phyloP scores from a whole-genome alignment of 805 yeast genomes.

The Candida maris region DNA sequence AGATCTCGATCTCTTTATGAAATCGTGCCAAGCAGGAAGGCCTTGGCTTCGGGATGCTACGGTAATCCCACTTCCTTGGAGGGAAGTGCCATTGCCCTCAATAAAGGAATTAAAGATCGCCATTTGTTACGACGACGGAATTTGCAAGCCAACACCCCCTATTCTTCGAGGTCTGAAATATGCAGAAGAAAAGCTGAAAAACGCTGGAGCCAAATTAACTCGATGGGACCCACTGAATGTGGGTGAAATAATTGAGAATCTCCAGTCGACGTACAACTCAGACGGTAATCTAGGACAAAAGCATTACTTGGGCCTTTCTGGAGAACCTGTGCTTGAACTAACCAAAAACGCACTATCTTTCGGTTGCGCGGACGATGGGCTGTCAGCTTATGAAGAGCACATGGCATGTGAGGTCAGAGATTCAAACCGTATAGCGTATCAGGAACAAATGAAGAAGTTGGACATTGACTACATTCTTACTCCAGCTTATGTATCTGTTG shows the following conservation, averaged over 20 bases:
- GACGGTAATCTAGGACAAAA: constrained; percentile 59
- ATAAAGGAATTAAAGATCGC: constrained; percentile 42
- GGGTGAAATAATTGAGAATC: constrained; percentile 52
- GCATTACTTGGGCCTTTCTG: constrained; percentile 47
- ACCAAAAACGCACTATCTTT: constrained; percentile 49
- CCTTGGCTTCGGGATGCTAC: constrained; percentile 57
- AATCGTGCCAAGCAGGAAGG: constrained; percentile 41
- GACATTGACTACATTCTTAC: constrained; percentile 57
- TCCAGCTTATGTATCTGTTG: constrained; percentile 63
- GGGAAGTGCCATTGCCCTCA: constrained; percentile 31
- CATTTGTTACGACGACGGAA: constrained; percentile 44
- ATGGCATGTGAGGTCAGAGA: constrained; percentile 48
- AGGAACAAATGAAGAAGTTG: constrained; percentile 43
- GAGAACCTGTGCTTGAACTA: constrained; percentile 61
- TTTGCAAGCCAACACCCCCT: constrained; percentile 51
- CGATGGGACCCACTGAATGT: constrained; percentile 54
- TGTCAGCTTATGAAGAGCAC: constrained; percentile 46
- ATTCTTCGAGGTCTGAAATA: constrained; percentile 39
- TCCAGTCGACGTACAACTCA: constrained; percentile 48
- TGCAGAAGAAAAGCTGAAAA: constrained; percentile 47
- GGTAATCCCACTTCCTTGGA: constrained; percentile 49
- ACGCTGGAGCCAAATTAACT: constrained; percentile 52
- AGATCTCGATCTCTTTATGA: constrained; percentile 49
- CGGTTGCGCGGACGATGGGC: constrained; percentile 51
- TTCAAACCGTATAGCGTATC: constrained; percentile 46